Evolutionary conservation across 148 eudicot genomes (phyloP).

Genomic region (Vaccinium corymbosum): DNA sequence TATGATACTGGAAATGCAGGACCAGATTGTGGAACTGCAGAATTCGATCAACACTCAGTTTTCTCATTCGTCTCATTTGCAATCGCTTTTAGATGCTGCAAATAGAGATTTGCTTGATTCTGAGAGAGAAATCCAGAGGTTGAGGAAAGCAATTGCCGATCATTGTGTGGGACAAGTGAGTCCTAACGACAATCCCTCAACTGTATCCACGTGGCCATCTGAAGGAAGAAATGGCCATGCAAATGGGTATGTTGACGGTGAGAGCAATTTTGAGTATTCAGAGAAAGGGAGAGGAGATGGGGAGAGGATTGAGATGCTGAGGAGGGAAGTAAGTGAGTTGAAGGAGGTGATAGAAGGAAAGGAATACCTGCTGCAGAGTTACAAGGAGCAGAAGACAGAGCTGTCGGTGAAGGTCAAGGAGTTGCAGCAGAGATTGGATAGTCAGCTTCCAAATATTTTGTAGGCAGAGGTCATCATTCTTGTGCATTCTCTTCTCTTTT

Average conservation of each 20-base stretch:
- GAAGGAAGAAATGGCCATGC: slow-evolving; percentile 54
- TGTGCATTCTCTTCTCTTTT: slow-evolving; percentile 19
- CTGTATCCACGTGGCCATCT: slow-evolving; percentile 36
- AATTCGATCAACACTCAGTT: slow-evolving; percentile 51
- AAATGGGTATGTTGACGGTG: slow-evolving; percentile 51
- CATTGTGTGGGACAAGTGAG: slow-evolving; percentile 60
- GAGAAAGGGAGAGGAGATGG: slow-evolving; percentile 50
- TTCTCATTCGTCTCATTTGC: slow-evolving; percentile 73
- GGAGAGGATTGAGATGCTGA: slow-evolving; percentile 69
- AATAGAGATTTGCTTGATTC: slow-evolving; percentile 81
- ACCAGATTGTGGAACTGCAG: slow-evolving; percentile 81
- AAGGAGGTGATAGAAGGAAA: slow-evolving; percentile 84
- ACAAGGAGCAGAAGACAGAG: slow-evolving; percentile 85
- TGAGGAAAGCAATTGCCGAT: slow-evolving; percentile 90
- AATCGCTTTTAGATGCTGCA: slow-evolving; percentile 70
- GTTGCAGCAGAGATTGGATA: slow-evolving; percentile 82
- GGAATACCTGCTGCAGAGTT: slow-evolving; percentile 67
- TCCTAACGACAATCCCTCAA: slow-evolving; percentile 40
- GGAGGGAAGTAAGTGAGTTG: slow-evolving; percentile 69
- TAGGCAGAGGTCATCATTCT: slow-evolving; percentile 28
- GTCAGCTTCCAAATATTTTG: slow-evolving; percentile 82
- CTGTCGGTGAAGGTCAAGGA: slow-evolving; percentile 77
- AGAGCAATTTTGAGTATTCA: slow-evolving; percentile 31
- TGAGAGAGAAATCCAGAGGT: slow-evolving; percentile 79
- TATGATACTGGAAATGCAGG: slow-evolving; percentile 92